phyloP scores from a whole-genome alignment of 2,329 filamentous ascomycete species.

The Cordyceps tenuipes region DNA sequence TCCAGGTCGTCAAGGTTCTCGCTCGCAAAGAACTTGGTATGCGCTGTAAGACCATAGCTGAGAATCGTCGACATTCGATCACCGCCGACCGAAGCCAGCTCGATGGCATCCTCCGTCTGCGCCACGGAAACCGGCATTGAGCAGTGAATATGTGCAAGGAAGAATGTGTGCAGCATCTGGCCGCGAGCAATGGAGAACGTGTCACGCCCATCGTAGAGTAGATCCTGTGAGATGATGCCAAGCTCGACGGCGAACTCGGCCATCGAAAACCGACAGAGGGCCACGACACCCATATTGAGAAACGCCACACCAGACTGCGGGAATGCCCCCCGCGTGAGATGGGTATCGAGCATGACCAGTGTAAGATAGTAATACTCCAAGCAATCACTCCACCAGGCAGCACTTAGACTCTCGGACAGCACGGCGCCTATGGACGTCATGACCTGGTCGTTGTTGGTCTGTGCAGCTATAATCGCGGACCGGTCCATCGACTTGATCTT shows the following conservation, averaged over 20 bases:
- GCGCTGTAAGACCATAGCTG: slow-evolving; percentile 59
- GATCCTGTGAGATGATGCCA: slow-evolving; percentile 51
- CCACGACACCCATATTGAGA: slow-evolving; percentile 58
- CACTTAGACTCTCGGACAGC: slow-evolving; percentile 59
- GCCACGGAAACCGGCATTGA: slow-evolving; percentile 50
- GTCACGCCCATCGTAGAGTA: slow-evolving; percentile 56
- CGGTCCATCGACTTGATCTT: slow-evolving; percentile 52
- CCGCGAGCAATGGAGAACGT: slow-evolving; percentile 59
- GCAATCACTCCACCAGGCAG: slow-evolving; percentile 65
- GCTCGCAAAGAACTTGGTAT: slow-evolving; percentile 60
- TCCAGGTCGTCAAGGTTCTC: slow-evolving; percentile 64
- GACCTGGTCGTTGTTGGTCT: slow-evolving; percentile 39
- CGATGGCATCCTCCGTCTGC: slow-evolving; percentile 57
- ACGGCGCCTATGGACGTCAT: slow-evolving; percentile 60
- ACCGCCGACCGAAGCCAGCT: slow-evolving; percentile 57
- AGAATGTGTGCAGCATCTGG: slow-evolving; percentile 60
- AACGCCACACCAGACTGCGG: slow-evolving; percentile 63
- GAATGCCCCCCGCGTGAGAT: slow-evolving; percentile 55
- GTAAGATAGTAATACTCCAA: slow-evolving; percentile 65
- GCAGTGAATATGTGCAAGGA: slow-evolving; percentile 61
- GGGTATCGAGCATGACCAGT: slow-evolving; percentile 57
- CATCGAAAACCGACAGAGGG: slow-evolving; percentile 63
- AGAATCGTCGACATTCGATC: slow-evolving; percentile 66
- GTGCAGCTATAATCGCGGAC: slow-evolving; percentile 35
- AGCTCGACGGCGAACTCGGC: slow-evolving; percentile 58